A percentile compares a stretch with the other conserved stretches of the same genome.
Conservation (phyloP, 257 asterid species). For the Cinchona pubescens region DNA sequence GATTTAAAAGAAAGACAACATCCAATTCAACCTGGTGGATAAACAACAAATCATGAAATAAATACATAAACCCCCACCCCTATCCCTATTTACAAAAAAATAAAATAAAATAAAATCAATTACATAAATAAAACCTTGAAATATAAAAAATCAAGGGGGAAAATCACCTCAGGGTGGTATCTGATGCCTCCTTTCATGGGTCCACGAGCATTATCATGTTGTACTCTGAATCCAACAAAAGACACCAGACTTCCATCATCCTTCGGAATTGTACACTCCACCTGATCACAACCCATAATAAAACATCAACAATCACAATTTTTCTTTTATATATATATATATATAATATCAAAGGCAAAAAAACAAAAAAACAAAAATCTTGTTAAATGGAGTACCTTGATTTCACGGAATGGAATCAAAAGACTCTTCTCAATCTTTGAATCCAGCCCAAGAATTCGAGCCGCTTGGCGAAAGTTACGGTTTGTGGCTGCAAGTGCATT, state of each 20-base stretch:
- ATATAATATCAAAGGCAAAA: not conserved
- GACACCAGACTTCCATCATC: slow-evolving; percentile 91
- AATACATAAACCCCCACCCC: not conserved
- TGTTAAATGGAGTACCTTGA: slow-evolving; percentile 52
- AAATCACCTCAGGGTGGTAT: slow-evolving; percentile 89
- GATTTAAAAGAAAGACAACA: not conserved
- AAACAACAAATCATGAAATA: not conserved
- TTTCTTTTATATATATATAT: too few species aligned
- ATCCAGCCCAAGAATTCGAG: slow-evolving; percentile 85
- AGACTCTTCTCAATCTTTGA: slow-evolving; percentile 82
- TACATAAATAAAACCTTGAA: not conserved
- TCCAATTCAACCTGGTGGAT: not conserved
- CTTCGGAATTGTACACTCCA: slow-evolving; percentile 90
- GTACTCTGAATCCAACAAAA: slow-evolving; percentile 83
- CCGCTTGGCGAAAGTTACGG: slow-evolving; percentile 85
- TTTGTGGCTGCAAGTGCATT: slow-evolving; percentile 93
- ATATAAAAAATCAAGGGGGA: not conserved
- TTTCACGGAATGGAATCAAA: slow-evolving; percentile 88
- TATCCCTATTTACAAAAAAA: too few species aligned
- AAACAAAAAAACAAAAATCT: not conserved
- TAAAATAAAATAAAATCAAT: not conserved
- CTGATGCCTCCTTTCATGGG: slow-evolving; percentile 99
- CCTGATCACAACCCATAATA: slow-evolving; percentile 47
- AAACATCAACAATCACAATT: slow-evolving; percentile 8
- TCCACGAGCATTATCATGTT: slow-evolving; percentile 94